A percentile compares a stretch with the other conserved stretches of the same genome.
Conservation (phyloP, 164 flowering plant species). For the Aristolochia fimbriata region DNA sequence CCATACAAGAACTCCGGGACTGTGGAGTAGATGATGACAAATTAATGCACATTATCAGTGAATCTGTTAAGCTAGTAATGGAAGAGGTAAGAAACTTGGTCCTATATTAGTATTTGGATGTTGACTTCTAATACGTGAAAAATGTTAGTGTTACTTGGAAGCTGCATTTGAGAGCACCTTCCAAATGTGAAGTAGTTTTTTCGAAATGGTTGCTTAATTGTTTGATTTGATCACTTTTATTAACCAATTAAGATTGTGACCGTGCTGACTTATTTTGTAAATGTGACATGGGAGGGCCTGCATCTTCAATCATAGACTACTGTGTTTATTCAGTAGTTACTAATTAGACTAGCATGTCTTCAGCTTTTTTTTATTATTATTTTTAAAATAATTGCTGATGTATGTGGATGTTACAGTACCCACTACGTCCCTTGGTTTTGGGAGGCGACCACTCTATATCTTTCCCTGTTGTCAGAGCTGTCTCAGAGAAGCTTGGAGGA, state of each 20-base stretch:
- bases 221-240: too few relatives aligned
- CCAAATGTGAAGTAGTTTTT: not conserved
- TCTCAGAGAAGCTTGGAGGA: slow-evolving; percentile 94
- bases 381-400: not conserved
- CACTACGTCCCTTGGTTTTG: slow-evolving; percentile 79
- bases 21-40: slow-evolving; percentile 94
- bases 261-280: too few relatives aligned
- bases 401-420: slow-evolving; percentile 34
- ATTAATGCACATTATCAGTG: slow-evolving; percentile 71
- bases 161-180: not conserved
- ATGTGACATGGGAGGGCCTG: too few relatives aligned
- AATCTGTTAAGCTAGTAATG: slow-evolving; percentile 92
- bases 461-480: slow-evolving; percentile 88
- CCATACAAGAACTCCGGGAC: slow-evolving; percentile 92
- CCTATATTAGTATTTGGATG: not conserved
- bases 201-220: too few relatives aligned
- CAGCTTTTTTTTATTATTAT: not conserved
- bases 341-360: not conserved
- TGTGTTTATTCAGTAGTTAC: not conserved
- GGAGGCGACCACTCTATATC: slow-evolving; percentile 99
- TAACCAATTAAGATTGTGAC: too few relatives aligned
- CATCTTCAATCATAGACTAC: not conserved
- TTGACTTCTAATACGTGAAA: not conserved
- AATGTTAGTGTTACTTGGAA: not conserved
- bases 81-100: slow-evolving; percentile 52